Base-by-base conservation (phyloP, 345 rosid species). In the Mercurialis annua region DNA sequence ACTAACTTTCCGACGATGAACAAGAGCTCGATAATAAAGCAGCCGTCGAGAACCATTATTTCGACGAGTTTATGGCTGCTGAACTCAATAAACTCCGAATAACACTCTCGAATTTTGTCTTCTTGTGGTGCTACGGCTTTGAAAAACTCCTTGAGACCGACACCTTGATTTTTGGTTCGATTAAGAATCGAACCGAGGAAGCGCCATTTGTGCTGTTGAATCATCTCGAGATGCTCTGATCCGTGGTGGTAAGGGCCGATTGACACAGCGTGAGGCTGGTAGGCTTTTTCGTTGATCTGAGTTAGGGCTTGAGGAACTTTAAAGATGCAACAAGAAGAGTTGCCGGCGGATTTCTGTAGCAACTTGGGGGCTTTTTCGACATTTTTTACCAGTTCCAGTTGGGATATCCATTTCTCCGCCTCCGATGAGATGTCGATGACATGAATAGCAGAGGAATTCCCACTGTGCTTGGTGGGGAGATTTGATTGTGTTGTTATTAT, bases 1-100 rank as follows among this genome's bases (percentile, higher is more conserved):
- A 80, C 76, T 15, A 81, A 29, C 15, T 79, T 43, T 0, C 81
- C 83, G 21, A 83, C 86, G 26, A 79, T 77, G 52, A 82, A 62
- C 59, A 85, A 82, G 43, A 87, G 59, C 63, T 81, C 83, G 52
- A 87, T 77, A 42, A 87, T 74, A 64, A 87, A 87, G 51, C 92
- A 87, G 12, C 89, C 82, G 49, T 86, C 88, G 12, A 84, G 83
- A 49, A 82, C 77, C 81, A 84, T 79, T 83, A 84, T 79, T 70
- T 79, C 75, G 2, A 82, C 53, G 2, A 86, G 40, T 3, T 60
- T 16, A 23, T 6, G n/a, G 20, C 49, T 60, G 20, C 20, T 40
- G 12, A 11, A 60, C 12, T 38, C 64, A 21, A 60, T 60, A 12
- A 11, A 21, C 48, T 60, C 30, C 5, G 49, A 60, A 60, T 60